Conservation (phyloP, 192 early-diverging fungal genomes). For the Coemansia sp. region DNA sequence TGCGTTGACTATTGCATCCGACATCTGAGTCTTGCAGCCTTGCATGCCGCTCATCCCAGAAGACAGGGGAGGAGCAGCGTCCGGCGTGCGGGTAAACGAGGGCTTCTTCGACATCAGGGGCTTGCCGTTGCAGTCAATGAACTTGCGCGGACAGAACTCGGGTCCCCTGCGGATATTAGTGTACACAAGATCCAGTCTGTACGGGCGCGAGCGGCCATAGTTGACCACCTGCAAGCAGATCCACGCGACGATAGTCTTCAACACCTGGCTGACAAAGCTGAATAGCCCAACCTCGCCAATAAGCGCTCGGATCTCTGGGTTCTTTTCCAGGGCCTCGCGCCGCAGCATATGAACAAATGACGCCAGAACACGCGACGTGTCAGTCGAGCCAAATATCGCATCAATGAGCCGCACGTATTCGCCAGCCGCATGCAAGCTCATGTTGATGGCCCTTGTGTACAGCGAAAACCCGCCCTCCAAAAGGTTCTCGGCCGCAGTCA, state of each 20-base stretch:
- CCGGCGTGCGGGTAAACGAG: not conserved
- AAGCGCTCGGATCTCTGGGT: constrained; percentile 61
- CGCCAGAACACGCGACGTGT: constrained; percentile 85
- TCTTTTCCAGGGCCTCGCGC: constrained; percentile 67
- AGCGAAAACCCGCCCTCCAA: constrained; percentile 72
- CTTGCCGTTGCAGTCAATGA: constrained; percentile 37
- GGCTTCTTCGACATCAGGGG: constrained; percentile 13
- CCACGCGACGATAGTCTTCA: constrained; percentile 85
- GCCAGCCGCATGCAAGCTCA: constrained; percentile 71
- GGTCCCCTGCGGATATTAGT: constrained; percentile 23
- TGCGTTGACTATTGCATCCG: not conserved
- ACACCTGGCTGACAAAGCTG: constrained; percentile 66
- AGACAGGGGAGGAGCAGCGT: no score
- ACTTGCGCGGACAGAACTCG: constrained; percentile 44
- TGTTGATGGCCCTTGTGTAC: constrained; percentile 71
- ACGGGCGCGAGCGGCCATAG: constrained; percentile 55
- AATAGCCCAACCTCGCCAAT: constrained; percentile 64
- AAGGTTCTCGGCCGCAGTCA: constrained; percentile 37
- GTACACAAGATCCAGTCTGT: constrained; percentile 50
- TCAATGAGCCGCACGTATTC: constrained; percentile 90
- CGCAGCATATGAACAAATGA: constrained; percentile 78
- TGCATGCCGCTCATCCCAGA: not conserved
- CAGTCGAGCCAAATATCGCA: constrained; percentile 92
- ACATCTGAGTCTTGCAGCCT: not conserved
- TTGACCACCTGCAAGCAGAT: constrained; percentile 83